Evolutionary conservation across 805 yeast species (phyloP), one percentile per base, ranked within the genome.

Genomic region (Yarrowia porcina): DNA sequence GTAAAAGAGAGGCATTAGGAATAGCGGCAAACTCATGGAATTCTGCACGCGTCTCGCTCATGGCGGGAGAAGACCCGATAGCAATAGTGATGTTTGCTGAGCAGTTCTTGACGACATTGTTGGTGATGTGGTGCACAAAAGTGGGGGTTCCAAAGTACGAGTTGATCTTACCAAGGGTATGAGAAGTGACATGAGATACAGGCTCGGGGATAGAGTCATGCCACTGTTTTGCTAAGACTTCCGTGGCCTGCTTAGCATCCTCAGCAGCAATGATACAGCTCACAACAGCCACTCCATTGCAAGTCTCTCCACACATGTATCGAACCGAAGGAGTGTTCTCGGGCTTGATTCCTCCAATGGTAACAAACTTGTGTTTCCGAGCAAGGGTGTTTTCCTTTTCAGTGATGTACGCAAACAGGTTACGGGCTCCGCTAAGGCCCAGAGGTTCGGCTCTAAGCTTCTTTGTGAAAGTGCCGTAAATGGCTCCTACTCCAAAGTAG

Each of bases 31-130:
- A 78, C 20, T 88, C 93, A 6, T 72, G 80, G 67, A 81, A 90
- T 69, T 92, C 97, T 1, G 78, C 80, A 0, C 77, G 69, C 36
- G 84, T 78, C 69, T 89, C 96, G 18, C 94, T 86, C 97, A 91
- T 91, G 18, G 89, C 84, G 1, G 97, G 97, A 1, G 96, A 86
- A 0, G 87, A 94, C 4, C 96, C 96, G 18, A 87, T 74, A 0
- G 97, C 90, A 63, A 92, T 76, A 0, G 94, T 83, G 7, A 89
- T 89, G 70, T 91, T 91, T 6, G 97, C 97, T 64, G 91, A 87
- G 70, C 89, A 84, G 72, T 89, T 88, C 70, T 89, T 89, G 27
- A 89, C 97, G n/a, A 92, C 97, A 63, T 80, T 82, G 70, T 91
- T 91, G 20, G 97, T 91, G 64, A 92, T 86, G 69, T 91, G 96